phyloP scores from a whole-genome alignment of 2,329 filamentous ascomycete genomes.

The Sphaerulina populicola region DNA sequence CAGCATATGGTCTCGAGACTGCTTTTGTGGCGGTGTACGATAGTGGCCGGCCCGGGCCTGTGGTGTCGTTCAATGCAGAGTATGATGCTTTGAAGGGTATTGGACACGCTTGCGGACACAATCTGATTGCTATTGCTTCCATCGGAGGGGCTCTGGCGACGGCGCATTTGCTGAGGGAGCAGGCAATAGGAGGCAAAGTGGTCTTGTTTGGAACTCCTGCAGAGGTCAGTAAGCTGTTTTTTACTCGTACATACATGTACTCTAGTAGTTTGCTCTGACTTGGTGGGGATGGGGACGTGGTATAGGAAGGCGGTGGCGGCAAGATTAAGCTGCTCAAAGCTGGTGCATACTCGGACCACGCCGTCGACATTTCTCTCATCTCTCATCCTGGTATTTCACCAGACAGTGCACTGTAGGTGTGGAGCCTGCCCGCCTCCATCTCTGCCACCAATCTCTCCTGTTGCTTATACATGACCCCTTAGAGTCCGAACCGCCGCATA shows the following conservation, averaged over 20 bases:
- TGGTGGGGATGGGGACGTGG: too few relatives aligned
- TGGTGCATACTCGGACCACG: conserved; percentile 37
- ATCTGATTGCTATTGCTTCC: conserved; percentile 38
- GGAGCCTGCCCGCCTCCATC: too few relatives aligned
- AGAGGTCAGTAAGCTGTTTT: conserved; percentile 27
- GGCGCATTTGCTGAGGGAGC: conserved; percentile 27
- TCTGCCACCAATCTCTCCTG: too few relatives aligned
- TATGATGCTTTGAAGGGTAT: conserved; percentile 37
- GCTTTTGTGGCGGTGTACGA: conserved; percentile 48
- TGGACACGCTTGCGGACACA: conserved; percentile 42
- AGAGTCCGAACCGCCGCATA: conserved; percentile 47
- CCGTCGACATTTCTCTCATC: conserved; percentile 31
- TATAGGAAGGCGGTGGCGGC: conserved; percentile 21
- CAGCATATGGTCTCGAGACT: conserved; percentile 46
- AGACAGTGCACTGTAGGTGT: conserved; percentile 29
- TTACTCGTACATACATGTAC: too few relatives aligned
- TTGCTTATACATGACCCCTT: too few relatives aligned
- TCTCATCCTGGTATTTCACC: conserved; percentile 32
- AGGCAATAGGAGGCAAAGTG: conserved; percentile 32
- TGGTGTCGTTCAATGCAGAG: conserved; percentile 37
- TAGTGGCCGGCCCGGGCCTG: conserved; percentile 33
- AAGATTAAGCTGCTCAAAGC: conserved; percentile 41
- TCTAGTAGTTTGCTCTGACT: too few relatives aligned
- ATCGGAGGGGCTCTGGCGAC: conserved; percentile 36
- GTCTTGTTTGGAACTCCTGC: conserved; percentile 40